Percentiles rank a stretch among this genome's conserved stretches.
Conservation (phyloP, 768 basidiomycete species). For the Lactifluus hygrophoroides region DNA sequence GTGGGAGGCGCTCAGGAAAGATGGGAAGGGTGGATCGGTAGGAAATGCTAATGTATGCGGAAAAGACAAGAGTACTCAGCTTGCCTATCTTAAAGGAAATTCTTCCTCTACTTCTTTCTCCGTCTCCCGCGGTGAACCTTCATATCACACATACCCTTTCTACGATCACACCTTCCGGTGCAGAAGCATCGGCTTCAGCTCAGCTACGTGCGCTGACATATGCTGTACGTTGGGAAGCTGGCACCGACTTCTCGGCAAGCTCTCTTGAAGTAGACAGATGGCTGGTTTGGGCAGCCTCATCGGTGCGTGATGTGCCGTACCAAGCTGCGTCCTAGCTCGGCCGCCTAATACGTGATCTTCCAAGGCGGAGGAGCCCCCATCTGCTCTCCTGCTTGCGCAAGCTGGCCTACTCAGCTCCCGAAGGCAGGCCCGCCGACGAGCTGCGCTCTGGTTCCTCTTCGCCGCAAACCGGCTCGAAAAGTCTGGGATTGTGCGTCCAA, state of each 20-base stretch:
- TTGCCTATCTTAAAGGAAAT: slow-evolving; percentile 53
- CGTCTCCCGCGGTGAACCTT: slow-evolving; percentile 50
- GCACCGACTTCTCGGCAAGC: slow-evolving; percentile 47
- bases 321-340: neutral
- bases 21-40: slow-evolving; percentile 82
- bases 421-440: slow-evolving; percentile 49
- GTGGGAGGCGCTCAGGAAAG: slow-evolving; percentile 85
- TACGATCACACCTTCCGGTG: slow-evolving; percentile 33
- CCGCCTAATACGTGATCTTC: slow-evolving; percentile 18
- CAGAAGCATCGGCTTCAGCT: slow-evolving; percentile 49
- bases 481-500: slow-evolving; percentile 63
- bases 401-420: slow-evolving; percentile 62
- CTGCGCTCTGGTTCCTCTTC: slow-evolving; percentile 70
- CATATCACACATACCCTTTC: slow-evolving; percentile 57
- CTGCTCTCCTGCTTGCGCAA: slow-evolving; percentile 72
- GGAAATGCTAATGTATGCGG: slow-evolving; percentile 24
- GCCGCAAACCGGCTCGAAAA: slow-evolving; percentile 76
- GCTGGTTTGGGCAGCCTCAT: slow-evolving; percentile 79
- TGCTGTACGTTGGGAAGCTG: slow-evolving; percentile 70
- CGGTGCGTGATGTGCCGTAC: slow-evolving; percentile 41
- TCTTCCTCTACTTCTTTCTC: slow-evolving; percentile 60
- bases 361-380: slow-evolving; percentile 76
- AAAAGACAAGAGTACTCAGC: slow-evolving; percentile 2
- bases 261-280: slow-evolving; percentile 71
- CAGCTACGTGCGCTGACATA: slow-evolving; percentile 61